A percentile compares a stretch with the other conserved stretches of the same genome.
These are phyloP conservation scores for Coffea canephora DNA, from an alignment of 257 asterid genomes.

Conservation along the genomic window DNA sequence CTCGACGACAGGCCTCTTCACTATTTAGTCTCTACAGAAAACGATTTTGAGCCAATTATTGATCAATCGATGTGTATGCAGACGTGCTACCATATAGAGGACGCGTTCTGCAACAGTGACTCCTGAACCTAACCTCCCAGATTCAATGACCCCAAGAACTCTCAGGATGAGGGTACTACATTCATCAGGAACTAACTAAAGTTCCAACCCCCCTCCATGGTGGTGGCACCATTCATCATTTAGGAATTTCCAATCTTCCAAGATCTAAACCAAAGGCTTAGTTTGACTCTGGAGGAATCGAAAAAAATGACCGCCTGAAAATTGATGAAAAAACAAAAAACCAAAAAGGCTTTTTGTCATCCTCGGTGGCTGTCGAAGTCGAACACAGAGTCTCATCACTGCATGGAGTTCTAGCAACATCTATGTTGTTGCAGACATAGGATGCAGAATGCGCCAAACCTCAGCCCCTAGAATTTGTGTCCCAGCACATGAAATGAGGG, in stretches of 20 bases:
- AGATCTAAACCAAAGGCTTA: conserved; percentile 16
- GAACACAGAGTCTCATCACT: conserved; percentile 14
- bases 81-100: background rate
- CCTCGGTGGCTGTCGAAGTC: conserved; percentile 6
- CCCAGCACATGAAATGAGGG: conserved; percentile 9
- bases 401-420: conserved; percentile 17
- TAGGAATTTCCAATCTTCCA: background rate
- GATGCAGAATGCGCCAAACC: conserved; percentile 17
- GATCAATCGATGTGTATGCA: background rate
- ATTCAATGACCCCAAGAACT: background rate
- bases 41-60: background rate
- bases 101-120: background rate
- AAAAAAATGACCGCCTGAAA: background rate
- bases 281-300: background rate
- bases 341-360: conserved; percentile 1
- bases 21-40: background rate
- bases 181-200: background rate
- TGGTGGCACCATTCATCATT: background rate
- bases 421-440: conserved; percentile 22
- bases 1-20: background rate
- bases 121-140: background rate
- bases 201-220: background rate
- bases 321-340: background rate
- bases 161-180: background rate
- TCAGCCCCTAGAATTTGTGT: conserved; percentile 13